A percentile compares a stretch with the other conserved stretches of the same genome.
These are phyloP conservation scores for Penicillium brevicompactum DNA, from an alignment of 2,329 filamentous ascomycete species.

Conservation along the genomic window DNA sequence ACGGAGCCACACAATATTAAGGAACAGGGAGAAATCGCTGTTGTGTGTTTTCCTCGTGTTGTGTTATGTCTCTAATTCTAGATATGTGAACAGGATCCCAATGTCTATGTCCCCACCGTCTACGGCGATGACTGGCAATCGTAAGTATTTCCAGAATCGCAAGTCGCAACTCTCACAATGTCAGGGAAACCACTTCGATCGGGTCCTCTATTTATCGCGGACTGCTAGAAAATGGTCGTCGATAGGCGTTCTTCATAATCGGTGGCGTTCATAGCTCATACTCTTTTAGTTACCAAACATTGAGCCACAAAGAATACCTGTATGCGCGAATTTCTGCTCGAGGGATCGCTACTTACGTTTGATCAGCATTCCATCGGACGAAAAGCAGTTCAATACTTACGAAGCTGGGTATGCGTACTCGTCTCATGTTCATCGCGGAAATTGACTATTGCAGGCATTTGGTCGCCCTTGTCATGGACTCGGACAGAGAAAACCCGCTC, in stretches of 20 bases:
- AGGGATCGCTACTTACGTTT: no score
- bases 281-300: slow-evolving; percentile 23
- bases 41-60: no score
- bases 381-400: slow-evolving; percentile 17
- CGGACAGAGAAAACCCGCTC: slow-evolving; percentile 13
- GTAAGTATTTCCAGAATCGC: slow-evolving; percentile 1
- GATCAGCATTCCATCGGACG: slow-evolving; percentile 15
- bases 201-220: slow-evolving; percentile 25
- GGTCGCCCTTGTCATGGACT: slow-evolving; percentile 17
- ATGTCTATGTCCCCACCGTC: not conserved
- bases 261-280: not conserved
- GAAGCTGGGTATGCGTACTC: slow-evolving; percentile 14
- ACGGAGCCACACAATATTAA: no score
- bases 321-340: slow-evolving; percentile 4
- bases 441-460: slow-evolving; percentile 19
- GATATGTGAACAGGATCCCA: no score
- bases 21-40: no score
- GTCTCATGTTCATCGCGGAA: slow-evolving; percentile 11
- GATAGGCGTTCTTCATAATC: slow-evolving; percentile 13
- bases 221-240: slow-evolving; percentile 22
- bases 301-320: slow-evolving; percentile 19
- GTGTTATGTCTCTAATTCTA: no score
- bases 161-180: slow-evolving; percentile 16
- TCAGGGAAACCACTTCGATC: slow-evolving; percentile 22
- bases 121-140: slow-evolving; percentile 14